Evolutionary conservation across 345 rosid species (phyloP), one percentile per base, ranked within the genome.

Genomic region (Lepidium sativum): DNA sequence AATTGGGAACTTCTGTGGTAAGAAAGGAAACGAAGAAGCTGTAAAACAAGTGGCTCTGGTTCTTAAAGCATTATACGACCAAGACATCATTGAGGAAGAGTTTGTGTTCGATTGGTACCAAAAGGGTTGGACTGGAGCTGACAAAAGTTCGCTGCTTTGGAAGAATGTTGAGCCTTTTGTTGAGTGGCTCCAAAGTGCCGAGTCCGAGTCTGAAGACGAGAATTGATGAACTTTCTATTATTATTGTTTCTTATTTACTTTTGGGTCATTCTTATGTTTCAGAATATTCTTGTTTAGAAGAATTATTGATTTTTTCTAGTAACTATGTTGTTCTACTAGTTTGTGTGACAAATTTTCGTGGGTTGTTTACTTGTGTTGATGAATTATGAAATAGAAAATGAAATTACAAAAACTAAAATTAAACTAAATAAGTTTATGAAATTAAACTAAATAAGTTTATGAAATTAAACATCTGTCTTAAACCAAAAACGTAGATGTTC

Each of bases 101-200:
- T 54, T 57, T 32, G 82, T 92, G 11, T 13, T 92, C 25, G 70
- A 82, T 55, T 92, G 98, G 98, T 89, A 83, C 74, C 20, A 72
- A 43, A 56, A 83, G 54, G 98, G 96, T 42, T 15, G 80, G 9
- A 60, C 15, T 5, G 84, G 91, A 27, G 77, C 27, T 42, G 80
- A 75, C 41, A 85, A 82, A 66, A 67, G 48, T 72, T 80, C 82
- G 1, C 65, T 60, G 37, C 54, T 89, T 12, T 86, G 89, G 94
- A 89, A 92, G 80, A 80, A 78, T 68, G 75, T 65, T 5, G 76
- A 83, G 74, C 97, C 98, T 14, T 83, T 92, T 41, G 73, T 81
- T 0, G 92, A 78, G 77, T 92, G 98, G 98, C 92, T 92, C 9
- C 77, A 84, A 83, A 86, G 58, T 63, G 98, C 98, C 0, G 98